Conservation (phyloP, 2,329 filamentous ascomycete genomes). For the Phoma herbarum region DNA sequence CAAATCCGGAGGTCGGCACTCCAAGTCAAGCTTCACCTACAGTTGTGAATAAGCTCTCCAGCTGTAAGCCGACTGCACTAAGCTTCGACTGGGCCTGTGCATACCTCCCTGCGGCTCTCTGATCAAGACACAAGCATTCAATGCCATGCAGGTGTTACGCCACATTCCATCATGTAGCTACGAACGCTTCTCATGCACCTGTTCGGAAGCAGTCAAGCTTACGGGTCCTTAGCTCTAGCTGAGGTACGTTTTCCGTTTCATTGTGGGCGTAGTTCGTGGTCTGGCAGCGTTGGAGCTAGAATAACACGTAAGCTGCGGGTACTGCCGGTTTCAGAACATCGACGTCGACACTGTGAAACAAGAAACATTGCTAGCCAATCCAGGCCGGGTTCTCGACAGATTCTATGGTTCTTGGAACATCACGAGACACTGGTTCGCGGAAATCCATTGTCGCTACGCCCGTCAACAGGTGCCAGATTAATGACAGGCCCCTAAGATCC, state of each 20-base stretch:
- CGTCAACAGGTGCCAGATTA: slow-evolving; percentile 19
- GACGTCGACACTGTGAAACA: slow-evolving; percentile 11
- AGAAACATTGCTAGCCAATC: slow-evolving; percentile 9
- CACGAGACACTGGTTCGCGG: slow-evolving; percentile 10
- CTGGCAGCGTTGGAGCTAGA: slow-evolving; percentile 5
- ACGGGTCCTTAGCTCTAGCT: neutral
- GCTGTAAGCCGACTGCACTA: neutral
- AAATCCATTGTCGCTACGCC: neutral
- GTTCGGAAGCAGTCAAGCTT: slow-evolving; percentile 1
- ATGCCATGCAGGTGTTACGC: slow-evolving; percentile 1
- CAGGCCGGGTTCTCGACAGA: neutral
- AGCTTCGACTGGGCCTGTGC: neutral
- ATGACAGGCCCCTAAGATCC: slow-evolving; percentile 12
- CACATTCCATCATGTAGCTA: slow-evolving; percentile 13
- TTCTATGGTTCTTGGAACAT: slow-evolving; percentile 3
- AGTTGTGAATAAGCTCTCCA: slow-evolving; percentile 3
- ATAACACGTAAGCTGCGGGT: slow-evolving; percentile 23
- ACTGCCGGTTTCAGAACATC: slow-evolving; percentile 20
- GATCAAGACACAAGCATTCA: neutral
- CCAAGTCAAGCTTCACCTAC: neutral
- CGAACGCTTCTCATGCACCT: slow-evolving; percentile 3
- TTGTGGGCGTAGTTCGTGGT: neutral
- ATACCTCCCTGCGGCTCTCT: neutral
- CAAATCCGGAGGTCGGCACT: neutral
- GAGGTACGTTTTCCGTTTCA: neutral